Evolutionary conservation across 176 grass and related monocot genomes (phyloP).

Genomic region (Lolium multiflorum): DNA sequence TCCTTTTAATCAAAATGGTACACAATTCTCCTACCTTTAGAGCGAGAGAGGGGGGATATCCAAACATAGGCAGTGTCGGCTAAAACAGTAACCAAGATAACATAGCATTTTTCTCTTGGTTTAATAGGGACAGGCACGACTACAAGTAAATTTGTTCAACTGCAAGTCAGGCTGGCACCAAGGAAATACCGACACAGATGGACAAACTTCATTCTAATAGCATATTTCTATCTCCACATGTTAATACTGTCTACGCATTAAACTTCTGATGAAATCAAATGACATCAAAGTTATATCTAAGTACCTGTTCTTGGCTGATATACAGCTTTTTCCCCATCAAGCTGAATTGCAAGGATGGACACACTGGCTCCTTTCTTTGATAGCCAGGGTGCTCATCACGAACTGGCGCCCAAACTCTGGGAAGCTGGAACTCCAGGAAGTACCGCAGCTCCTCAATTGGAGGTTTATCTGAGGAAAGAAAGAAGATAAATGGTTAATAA

Average conservation of each 20-base stretch:
- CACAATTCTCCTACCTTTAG: too few relatives aligned
- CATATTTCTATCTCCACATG: background rate
- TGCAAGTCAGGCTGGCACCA: background rate
- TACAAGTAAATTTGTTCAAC: background rate
- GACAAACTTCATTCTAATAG: background rate
- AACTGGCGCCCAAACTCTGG: slow-evolving; percentile 68
- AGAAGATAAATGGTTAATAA: slow-evolving; percentile 5
- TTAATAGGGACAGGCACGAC: background rate
- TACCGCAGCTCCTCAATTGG: slow-evolving; percentile 75
- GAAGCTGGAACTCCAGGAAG: slow-evolving; percentile 78
- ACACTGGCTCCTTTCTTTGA: slow-evolving; percentile 76
- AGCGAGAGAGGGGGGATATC: background rate
- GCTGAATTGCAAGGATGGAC: slow-evolving; percentile 74
- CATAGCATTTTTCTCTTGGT: background rate
- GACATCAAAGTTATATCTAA: background rate
- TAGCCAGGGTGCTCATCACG: slow-evolving; percentile 52
- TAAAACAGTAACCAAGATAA: background rate
- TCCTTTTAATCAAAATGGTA: too few relatives aligned
- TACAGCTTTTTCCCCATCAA: slow-evolving; percentile 75
- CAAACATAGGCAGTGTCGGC: background rate
- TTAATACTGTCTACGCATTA: background rate
- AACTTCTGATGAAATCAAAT: background rate
- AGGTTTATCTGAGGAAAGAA: slow-evolving; percentile 67
- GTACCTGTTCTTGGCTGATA: slow-evolving; percentile 65
- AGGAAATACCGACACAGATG: background rate